These are phyloP conservation scores for Bipolaris bicolor DNA, from an alignment of 2,329 filamentous ascomycete genomes.

Conservation along the genomic window DNA sequence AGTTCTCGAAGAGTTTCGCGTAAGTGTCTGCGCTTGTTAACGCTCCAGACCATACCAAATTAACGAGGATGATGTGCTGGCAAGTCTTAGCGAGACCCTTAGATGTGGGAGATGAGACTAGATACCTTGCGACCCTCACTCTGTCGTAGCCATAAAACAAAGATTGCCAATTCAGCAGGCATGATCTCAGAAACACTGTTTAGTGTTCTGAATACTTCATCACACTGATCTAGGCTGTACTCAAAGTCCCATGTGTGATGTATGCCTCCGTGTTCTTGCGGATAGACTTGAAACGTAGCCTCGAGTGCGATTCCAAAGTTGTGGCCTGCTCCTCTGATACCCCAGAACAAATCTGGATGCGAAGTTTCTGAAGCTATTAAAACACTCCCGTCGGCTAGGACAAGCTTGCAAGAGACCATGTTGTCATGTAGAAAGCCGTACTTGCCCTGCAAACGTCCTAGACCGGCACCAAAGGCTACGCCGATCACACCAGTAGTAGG, in stretches of 20 bases:
- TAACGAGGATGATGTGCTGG: constrained; percentile 9
- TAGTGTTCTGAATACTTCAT: constrained; percentile 7
- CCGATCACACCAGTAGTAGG: constrained; percentile 14
- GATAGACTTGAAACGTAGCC: constrained; percentile 7
- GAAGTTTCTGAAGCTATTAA: neutral
- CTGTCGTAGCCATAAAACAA: constrained; percentile 8
- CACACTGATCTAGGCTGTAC: constrained; percentile 8
- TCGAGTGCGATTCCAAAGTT: constrained; percentile 12
- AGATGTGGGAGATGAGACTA: neutral
- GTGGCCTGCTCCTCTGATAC: constrained; percentile 6
- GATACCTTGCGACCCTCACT: constrained; percentile 9
- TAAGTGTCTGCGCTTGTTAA: neutral
- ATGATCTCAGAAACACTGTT: constrained; percentile 8
- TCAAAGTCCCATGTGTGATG: constrained; percentile 13
- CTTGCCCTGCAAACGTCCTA: constrained; percentile 11
- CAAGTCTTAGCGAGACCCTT: neutral
- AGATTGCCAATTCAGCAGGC: constrained; percentile 9
- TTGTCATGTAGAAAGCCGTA: constrained; percentile 14
- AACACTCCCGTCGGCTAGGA: constrained; percentile 4
- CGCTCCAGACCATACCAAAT: constrained; percentile 9
- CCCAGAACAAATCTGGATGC: constrained; percentile 6
- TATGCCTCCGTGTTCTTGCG: constrained; percentile 5
- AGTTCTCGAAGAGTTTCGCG: constrained; percentile 9
- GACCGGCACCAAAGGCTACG: constrained; percentile 10
- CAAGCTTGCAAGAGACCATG: constrained; percentile 9